These are phyloP conservation scores for Coemansia sp. DNA, from an alignment of 192 early-diverging fungal genomes.

Conservation along the genomic window DNA sequence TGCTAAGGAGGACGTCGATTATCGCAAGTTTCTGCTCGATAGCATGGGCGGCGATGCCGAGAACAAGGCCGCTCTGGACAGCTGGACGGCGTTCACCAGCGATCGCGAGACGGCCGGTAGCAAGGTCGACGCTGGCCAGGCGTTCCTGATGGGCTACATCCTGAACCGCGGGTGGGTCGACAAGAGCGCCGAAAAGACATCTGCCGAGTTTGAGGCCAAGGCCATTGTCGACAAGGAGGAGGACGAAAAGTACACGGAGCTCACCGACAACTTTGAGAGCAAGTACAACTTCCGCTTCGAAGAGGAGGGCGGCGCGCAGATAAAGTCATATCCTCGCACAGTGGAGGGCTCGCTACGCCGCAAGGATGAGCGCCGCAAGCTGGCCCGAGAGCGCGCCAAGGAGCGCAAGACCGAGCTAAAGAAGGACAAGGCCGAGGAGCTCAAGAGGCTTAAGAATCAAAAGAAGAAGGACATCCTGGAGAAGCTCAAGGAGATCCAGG, in stretches of 20 bases:
- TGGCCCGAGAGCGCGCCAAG: constrained; percentile 69
- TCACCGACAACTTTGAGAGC: constrained; percentile 85
- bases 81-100: constrained; percentile 21
- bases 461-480: constrained; percentile 88
- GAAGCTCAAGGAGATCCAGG: constrained; percentile 82
- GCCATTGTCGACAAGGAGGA: constrained; percentile 72
- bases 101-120: constrained; percentile 5
- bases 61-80: constrained; percentile 24
- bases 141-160: constrained; percentile 90
- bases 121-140: constrained; percentile 59
- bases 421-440: constrained; percentile 73
- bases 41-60: constrained; percentile 60
- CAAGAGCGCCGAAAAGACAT: constrained; percentile 63
- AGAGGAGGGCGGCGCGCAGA: constrained; percentile 71
- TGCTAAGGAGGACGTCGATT: constrained; percentile 86
- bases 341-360: constrained; percentile 83
- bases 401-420: constrained; percentile 79
- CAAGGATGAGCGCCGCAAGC: constrained; percentile 79
- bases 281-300: constrained; percentile 95
- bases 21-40: constrained; percentile 85
- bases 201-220: constrained; percentile 68
- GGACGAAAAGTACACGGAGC: constrained; percentile 80
- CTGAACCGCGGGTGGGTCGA: constrained; percentile 96
- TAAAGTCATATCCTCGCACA: constrained; percentile 81
- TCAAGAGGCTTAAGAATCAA: constrained; percentile 89